A percentile compares a stretch with the other conserved stretches of the same genome.
Conservation (phyloP, 805 yeast species). For the Lipomyces starkeyi region DNA sequence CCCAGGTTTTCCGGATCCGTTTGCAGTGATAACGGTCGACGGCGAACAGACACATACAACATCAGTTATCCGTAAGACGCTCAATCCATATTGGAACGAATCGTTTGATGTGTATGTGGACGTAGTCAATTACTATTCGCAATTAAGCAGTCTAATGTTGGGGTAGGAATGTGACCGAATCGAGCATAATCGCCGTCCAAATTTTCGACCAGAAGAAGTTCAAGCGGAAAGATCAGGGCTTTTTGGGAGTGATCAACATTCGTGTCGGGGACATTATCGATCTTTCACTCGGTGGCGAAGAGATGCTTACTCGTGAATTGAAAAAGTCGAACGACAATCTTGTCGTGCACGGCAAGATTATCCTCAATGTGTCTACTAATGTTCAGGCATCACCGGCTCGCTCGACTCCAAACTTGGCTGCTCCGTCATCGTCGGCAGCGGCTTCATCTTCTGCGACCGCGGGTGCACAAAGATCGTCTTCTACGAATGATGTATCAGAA, state of each 20-base stretch:
- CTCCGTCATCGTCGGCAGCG: conserved; percentile 12
- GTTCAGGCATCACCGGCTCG: conserved; percentile 28
- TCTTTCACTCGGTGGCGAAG: conserved; percentile 53
- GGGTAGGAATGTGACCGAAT: conserved; percentile 62
- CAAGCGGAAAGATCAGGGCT: conserved; percentile 98
- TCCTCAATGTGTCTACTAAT: conserved; percentile 55
- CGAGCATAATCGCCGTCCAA: conserved; percentile 86
- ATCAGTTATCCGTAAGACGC: conserved; percentile 87
- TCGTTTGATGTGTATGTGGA: conserved; percentile 68
- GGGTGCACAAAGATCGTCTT: conserved; percentile 21
- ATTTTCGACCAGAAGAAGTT: conserved; percentile 97
- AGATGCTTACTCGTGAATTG: conserved; percentile 90
- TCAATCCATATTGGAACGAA: conserved; percentile 98
- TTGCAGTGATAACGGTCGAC: conserved; percentile 96
- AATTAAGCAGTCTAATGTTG: background rate
- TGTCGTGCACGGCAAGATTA: conserved; percentile 91
- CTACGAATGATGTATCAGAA: conserved; percentile 1
- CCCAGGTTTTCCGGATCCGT: conserved; percentile 94
- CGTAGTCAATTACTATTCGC: background rate
- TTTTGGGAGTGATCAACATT: conserved; percentile 92
- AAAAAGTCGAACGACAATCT: conserved; percentile 90
- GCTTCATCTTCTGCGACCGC: conserved; percentile 37
- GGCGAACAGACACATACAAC: conserved; percentile 96
- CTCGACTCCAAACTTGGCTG: conserved; percentile 17
- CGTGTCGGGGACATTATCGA: conserved; percentile 89